These are phyloP conservation scores for Dendrobium chrysotoxum DNA, from an alignment of 106 monocot species.

Conservation along the genomic window DNA sequence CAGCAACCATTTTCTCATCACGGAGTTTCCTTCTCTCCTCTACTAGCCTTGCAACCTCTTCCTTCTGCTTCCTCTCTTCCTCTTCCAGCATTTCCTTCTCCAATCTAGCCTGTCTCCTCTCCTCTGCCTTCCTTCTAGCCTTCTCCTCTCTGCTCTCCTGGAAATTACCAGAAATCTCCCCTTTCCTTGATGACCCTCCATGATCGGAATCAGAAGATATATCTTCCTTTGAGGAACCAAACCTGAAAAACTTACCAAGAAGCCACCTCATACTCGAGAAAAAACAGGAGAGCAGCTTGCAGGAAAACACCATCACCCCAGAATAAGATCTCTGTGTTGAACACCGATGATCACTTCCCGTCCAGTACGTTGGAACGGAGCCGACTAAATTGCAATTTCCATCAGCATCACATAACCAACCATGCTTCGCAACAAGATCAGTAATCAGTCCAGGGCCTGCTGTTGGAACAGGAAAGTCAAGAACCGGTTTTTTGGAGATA, in stretches of 20 bases:
- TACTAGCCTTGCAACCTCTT: conserved; percentile 81
- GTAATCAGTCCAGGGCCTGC: conserved; percentile 3
- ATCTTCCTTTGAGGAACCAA: conserved; percentile 24
- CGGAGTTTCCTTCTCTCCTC: conserved; percentile 77
- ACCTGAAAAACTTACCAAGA: conserved; percentile 11
- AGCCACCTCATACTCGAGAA: conserved; percentile 6
- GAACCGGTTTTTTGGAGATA: conserved; percentile 16
- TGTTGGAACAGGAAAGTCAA: conserved; percentile 13
- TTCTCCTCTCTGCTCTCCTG: conserved; percentile 72
- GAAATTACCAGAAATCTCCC: conserved; percentile 33
- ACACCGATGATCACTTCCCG: not conserved
- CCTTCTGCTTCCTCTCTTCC: conserved; percentile 89
- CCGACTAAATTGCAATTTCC: not conserved
- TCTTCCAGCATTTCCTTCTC: conserved; percentile 89
- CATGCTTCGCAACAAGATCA: not conserved
- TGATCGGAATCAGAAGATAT: conserved; percentile 27
- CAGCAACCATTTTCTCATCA: conserved; percentile 68
- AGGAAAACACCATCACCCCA: conserved; percentile 7
- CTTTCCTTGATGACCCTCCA: conserved; percentile 30
- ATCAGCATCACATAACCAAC: conserved; percentile 7
- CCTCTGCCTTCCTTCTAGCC: conserved; percentile 84
- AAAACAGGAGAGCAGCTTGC: not conserved
- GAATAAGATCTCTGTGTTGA: conserved; percentile 18
- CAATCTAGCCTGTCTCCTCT: conserved; percentile 73
- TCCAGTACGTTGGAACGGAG: not conserved